These are phyloP conservation scores for Hypoxylon sp. DNA, from an alignment of 2,329 filamentous ascomycete species.

Conservation along the genomic window DNA sequence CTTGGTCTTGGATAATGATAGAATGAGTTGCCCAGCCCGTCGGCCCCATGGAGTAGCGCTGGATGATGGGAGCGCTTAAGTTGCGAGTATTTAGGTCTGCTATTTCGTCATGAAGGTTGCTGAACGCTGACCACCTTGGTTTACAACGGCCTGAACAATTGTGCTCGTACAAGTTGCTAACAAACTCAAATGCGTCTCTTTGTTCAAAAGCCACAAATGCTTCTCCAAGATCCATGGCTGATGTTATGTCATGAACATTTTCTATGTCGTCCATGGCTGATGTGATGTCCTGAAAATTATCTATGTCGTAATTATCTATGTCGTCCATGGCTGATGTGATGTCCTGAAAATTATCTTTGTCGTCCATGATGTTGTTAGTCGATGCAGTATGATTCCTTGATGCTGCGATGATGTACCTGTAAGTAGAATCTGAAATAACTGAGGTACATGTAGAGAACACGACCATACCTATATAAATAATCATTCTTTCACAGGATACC, in stretches of 20 bases:
- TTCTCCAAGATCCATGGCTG: background rate
- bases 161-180: background rate
- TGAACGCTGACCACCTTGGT: constrained; percentile 50
- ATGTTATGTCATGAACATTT: background rate
- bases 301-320: too few species aligned
- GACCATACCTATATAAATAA: background rate
- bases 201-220: background rate
- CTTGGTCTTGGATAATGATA: constrained; percentile 53
- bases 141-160: too few species aligned
- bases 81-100: constrained; percentile 46
- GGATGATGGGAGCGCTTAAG: constrained; percentile 52
- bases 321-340: background rate
- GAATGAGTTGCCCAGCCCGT: constrained; percentile 54
- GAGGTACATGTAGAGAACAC: background rate
- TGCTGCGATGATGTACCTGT: background rate
- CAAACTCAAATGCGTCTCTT: background rate
- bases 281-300: background rate
- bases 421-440: background rate
- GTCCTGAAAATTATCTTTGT: too few species aligned
- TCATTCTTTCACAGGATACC: background rate
- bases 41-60: constrained; percentile 45
- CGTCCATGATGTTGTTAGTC: too few species aligned
- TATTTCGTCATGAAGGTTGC: constrained; percentile 51
- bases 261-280: too few species aligned
- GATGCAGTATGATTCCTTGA: background rate